These are phyloP conservation scores for Coemansia sp. DNA, from an alignment of 192 early-diverging fungal genomes.

Conservation along the genomic window DNA sequence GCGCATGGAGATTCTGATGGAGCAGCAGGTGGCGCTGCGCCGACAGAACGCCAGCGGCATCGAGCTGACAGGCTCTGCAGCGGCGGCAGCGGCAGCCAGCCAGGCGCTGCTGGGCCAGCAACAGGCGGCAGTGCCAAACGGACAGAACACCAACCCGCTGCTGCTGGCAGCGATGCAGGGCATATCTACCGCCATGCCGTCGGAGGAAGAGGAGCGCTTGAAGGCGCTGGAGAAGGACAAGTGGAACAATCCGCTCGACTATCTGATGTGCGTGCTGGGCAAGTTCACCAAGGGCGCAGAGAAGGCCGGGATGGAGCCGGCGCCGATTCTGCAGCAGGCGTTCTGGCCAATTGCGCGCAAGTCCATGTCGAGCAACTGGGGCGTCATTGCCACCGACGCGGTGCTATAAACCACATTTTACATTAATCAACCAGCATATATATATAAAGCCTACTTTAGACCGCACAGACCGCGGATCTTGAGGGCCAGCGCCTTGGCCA, in stretches of 20 bases:
- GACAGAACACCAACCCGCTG: constrained; percentile 8
- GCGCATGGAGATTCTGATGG: constrained; percentile 24
- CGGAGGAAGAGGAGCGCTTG: constrained; percentile 31
- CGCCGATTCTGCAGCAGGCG: constrained; percentile 48
- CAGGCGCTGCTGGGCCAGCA: constrained; percentile 1
- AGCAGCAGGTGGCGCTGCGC: constrained; percentile 33
- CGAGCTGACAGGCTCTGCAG: too few relatives aligned
- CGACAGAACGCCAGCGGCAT: constrained; percentile 33
- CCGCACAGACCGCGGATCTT: constrained; percentile 56
- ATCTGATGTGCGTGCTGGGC: constrained; percentile 47
- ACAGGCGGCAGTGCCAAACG: not conserved
- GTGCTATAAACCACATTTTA: constrained; percentile 8
- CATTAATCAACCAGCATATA: not conserved
- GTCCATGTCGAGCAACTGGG: constrained; percentile 40
- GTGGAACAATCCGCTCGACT: constrained; percentile 45
- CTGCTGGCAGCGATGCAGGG: constrained; percentile 23
- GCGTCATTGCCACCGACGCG: constrained; percentile 36
- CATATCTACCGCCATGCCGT: constrained; percentile 3
- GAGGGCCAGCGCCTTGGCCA: constrained; percentile 73
- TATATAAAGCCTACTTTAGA: not conserved
- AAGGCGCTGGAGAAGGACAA: constrained; percentile 40
- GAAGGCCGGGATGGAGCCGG: constrained; percentile 36
- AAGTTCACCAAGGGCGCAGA: constrained; percentile 38
- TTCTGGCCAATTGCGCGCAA: constrained; percentile 48
- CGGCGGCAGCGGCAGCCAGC: not conserved